A percentile compares a stretch with the other conserved stretches of the same genome.
Conservation (phyloP, 2,329 filamentous ascomycete genomes). For the Aspergillus fijiensis region DNA sequence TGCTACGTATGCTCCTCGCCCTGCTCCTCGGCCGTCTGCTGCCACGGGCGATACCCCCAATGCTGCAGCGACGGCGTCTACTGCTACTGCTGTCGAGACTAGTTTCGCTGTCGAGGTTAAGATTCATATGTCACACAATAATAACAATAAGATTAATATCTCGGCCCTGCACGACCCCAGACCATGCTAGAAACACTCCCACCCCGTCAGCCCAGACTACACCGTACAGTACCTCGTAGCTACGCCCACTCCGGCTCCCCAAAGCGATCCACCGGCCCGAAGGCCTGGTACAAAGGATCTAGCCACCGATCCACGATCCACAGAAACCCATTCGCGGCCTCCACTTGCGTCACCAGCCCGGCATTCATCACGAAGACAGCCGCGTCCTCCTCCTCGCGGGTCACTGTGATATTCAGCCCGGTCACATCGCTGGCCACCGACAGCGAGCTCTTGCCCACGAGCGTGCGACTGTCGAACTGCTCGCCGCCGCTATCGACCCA, state of each 20-base stretch:
- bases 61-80: constrained; percentile 10
- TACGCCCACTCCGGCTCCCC: background rate
- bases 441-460: background rate
- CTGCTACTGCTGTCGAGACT: constrained; percentile 11
- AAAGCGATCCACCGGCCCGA: background rate
- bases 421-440: background rate
- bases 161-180: too few relatives aligned
- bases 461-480: background rate
- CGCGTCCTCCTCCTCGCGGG: background rate
- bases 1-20: constrained; percentile 13
- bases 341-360: background rate
- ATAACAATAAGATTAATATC: too few relatives aligned
- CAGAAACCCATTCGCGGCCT: background rate
- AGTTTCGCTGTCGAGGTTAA: too few relatives aligned
- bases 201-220: too few relatives aligned
- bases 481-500: background rate
- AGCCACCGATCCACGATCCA: constrained; percentile 5
- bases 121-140: too few relatives aligned
- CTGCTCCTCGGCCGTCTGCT: constrained; percentile 9
- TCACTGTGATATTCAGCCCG: background rate
- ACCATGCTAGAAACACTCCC: too few relatives aligned
- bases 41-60: constrained; percentile 9
- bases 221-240: background rate
- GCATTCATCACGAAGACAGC: background rate
- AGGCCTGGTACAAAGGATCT: background rate